Evolutionary conservation across 495 filamentous ascomycete species (phyloP).

Genomic region (Penicillium cataractarum): DNA sequence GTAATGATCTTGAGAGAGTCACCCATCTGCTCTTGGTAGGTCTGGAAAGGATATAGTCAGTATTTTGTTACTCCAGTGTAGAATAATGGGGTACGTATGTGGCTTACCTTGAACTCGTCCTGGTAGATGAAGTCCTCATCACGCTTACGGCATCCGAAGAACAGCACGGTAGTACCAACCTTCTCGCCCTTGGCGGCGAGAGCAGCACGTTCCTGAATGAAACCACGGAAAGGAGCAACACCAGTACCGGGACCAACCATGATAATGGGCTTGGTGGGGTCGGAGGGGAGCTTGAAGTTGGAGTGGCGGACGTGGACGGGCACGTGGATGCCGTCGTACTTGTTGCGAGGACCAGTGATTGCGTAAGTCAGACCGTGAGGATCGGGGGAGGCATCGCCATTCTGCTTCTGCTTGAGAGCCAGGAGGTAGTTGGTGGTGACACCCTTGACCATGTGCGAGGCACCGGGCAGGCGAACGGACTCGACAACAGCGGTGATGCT

Average conservation of each 20-base stretch:
- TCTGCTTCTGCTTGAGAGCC: constrained; percentile 95
- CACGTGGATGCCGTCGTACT: constrained; percentile 94
- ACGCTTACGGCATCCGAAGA: constrained; percentile 89
- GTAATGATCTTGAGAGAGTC: constrained; percentile 85
- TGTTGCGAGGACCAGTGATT: constrained; percentile 89
- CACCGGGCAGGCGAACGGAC: constrained; percentile 73
- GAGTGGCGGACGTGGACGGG: constrained; percentile 97
- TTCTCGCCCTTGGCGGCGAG: constrained; percentile 77
- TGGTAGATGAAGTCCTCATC: constrained; percentile 91
- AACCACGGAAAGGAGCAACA: constrained; percentile 94
- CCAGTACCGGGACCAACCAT: constrained; percentile 96
- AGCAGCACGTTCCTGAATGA: constrained; percentile 89
- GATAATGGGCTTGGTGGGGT: constrained; percentile 90
- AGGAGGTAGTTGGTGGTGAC: constrained; percentile 97
- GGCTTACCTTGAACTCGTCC: constrained; percentile 89
- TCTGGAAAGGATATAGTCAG: constrained; percentile 50
- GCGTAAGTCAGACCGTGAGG: constrained; percentile 88
- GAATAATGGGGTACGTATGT: not conserved
- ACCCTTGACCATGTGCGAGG: constrained; percentile 82
- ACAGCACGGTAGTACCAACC: constrained; percentile 88
- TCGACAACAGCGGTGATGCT: constrained; percentile 96
- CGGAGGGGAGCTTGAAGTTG: constrained; percentile 98
- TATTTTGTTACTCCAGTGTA: not conserved
- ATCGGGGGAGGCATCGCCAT: constrained; percentile 83
- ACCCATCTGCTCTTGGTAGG: constrained; percentile 79